Conservation (phyloP, 768 basidiomycete species). For the Mycena venus region DNA sequence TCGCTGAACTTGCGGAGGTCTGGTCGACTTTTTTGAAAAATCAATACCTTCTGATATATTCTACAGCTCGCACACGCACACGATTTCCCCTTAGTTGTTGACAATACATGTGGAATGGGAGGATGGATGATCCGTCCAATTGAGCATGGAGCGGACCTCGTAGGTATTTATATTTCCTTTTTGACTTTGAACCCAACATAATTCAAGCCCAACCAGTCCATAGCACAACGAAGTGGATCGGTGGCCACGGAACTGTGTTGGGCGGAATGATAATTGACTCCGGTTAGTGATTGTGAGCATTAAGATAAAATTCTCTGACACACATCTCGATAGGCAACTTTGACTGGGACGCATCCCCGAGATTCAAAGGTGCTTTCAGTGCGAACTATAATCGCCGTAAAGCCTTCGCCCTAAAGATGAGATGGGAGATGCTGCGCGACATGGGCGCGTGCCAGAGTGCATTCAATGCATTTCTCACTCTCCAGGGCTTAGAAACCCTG, state of each 20-base stretch:
- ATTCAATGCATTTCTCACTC: conserved; percentile 69
- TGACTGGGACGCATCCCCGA: conserved; percentile 65
- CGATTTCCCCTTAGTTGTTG: conserved; percentile 72
- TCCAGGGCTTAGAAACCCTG: conserved; percentile 55
- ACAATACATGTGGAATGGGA: conserved; percentile 75
- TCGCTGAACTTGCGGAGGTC: conserved; percentile 18
- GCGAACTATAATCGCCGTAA: conserved; percentile 24
- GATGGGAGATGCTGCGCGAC: conserved; percentile 70
- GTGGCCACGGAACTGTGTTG: conserved; percentile 77
- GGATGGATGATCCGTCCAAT: conserved; percentile 53
- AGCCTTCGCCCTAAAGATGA: conserved; percentile 38
- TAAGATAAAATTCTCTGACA: not conserved
- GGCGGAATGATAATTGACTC: conserved; percentile 72
- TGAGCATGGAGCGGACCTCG: conserved; percentile 43
- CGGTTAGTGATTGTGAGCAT: not conserved
- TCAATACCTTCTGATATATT: not conserved
- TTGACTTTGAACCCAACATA: not conserved
- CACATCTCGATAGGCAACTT: conserved; percentile 58
- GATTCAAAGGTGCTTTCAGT: conserved; percentile 52
- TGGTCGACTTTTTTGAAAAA: conserved; percentile 56
- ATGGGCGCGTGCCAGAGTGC: conserved; percentile 67
- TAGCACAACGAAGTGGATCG: conserved; percentile 78
- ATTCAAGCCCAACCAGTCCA: conserved; percentile 50
- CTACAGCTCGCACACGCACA: conserved; percentile 66
- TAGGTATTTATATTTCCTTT: conserved; percentile 44